phyloP scores from a whole-genome alignment of 2,329 filamentous ascomycete genomes.

The Lasiodiplodia sp. region DNA sequence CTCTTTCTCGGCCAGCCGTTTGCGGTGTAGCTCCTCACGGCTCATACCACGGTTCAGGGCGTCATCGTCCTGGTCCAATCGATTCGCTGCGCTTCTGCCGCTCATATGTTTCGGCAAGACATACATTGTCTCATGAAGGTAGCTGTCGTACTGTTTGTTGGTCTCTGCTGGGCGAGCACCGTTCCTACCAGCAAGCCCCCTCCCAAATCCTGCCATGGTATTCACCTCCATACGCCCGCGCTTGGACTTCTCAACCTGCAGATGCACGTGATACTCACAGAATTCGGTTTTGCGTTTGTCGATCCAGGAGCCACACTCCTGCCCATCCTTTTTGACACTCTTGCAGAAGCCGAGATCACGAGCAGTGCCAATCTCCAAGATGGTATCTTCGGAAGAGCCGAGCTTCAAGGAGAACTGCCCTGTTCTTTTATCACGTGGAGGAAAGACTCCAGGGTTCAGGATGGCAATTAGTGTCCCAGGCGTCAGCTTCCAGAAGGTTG shows the following conservation, averaged over 20 bases:
- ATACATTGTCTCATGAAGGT: constrained; percentile 60
- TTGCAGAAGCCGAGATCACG: constrained; percentile 91
- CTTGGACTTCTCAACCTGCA: constrained; percentile 75
- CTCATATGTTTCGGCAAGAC: constrained; percentile 43
- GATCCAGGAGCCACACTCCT: constrained; percentile 82
- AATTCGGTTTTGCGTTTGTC: constrained; percentile 87
- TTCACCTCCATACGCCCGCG: constrained; percentile 81
- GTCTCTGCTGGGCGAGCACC: constrained; percentile 36
- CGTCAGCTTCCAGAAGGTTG: constrained; percentile 91
- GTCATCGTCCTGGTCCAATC: constrained; percentile 72
- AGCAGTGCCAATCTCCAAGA: constrained; percentile 86
- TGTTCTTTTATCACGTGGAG: constrained; percentile 79
- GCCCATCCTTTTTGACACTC: constrained; percentile 81
- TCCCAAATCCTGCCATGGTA: constrained; percentile 60
- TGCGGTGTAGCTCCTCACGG: constrained; percentile 70
- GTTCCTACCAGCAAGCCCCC: constrained; percentile 35
- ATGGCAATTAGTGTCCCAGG: constrained; percentile 92
- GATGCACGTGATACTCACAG: constrained; percentile 91
- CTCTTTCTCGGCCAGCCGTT: constrained; percentile 70
- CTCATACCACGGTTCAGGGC: constrained; percentile 64
- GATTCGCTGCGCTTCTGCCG: constrained; percentile 61
- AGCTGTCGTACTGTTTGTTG: constrained; percentile 60
- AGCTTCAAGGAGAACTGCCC: constrained; percentile 87
- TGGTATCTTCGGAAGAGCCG: constrained; percentile 83
- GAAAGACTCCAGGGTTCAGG: constrained; percentile 89